Conservation (phyloP, 2,329 filamentous ascomycete species). For the Zasmidium citrigriseum region DNA sequence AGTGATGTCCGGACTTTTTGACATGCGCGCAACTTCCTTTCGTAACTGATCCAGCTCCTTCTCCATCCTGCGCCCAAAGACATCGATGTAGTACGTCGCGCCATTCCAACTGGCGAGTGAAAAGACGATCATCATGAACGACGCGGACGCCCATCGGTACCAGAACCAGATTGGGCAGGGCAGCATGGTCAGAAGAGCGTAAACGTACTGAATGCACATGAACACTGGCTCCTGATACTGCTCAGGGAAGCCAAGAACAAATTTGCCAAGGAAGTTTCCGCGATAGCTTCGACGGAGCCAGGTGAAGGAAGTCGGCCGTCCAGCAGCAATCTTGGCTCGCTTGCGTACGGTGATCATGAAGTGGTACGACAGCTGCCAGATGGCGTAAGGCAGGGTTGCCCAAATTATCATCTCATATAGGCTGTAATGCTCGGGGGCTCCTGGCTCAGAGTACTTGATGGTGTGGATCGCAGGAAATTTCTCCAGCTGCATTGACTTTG, state of each 20-base stretch:
- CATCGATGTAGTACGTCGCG: slow-evolving; percentile 96
- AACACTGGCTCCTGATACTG: slow-evolving; percentile 83
- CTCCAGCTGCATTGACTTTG: slow-evolving; percentile 62
- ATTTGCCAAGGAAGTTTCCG: slow-evolving; percentile 81
- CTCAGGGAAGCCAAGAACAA: slow-evolving; percentile 77
- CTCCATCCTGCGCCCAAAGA: slow-evolving; percentile 95
- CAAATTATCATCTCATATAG: slow-evolving; percentile 85
- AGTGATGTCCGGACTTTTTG: slow-evolving; percentile 31
- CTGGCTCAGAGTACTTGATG: slow-evolving; percentile 69
- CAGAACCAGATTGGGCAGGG: slow-evolving; percentile 96
- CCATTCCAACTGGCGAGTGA: slow-evolving; percentile 96
- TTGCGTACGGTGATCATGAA: slow-evolving; percentile 92
- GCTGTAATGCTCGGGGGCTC: slow-evolving; percentile 73
- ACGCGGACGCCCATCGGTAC: slow-evolving; percentile 74
- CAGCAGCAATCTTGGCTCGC: slow-evolving; percentile 93
- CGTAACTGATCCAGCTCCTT: slow-evolving; percentile 90
- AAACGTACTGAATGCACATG: slow-evolving; percentile 93
- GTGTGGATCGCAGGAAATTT: slow-evolving; percentile 84
- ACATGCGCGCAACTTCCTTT: slow-evolving; percentile 65
- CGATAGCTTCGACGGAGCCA: slow-evolving; percentile 93
- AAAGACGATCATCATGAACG: slow-evolving; percentile 81
- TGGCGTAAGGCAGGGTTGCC: slow-evolving; percentile 87
- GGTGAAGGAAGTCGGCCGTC: slow-evolving; percentile 93
- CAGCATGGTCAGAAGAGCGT: slow-evolving; percentile 89
- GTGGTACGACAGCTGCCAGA: slow-evolving; percentile 94